Percentiles rank a stretch among this genome's conserved stretches.
phyloP scores from a whole-genome alignment of 345 rosid species.

The Citrus medica region DNA sequence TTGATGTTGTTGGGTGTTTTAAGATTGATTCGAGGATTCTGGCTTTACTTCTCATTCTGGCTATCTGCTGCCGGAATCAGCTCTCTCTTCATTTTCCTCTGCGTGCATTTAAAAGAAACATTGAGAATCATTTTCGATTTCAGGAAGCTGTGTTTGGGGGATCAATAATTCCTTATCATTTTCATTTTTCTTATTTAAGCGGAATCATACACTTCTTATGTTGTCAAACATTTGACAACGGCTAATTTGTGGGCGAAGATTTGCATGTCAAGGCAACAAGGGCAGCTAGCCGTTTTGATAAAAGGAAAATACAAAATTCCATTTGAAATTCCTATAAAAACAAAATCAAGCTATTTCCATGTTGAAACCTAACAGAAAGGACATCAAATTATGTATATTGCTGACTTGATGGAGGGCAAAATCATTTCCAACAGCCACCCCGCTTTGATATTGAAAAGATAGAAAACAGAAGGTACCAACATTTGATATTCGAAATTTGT shows the following conservation, averaged over 20 bases:
- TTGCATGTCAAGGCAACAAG: neutral
- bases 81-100: neutral
- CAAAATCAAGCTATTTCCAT: neutral
- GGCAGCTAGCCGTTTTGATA: neutral
- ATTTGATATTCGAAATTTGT: neutral
- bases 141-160: neutral
- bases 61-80: neutral
- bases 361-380: neutral
- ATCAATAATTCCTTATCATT: neutral
- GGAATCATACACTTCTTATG: too few relatives aligned
- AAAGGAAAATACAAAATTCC: neutral
- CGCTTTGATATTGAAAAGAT: neutral
- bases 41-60: conserved; percentile 1
- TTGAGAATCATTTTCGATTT: neutral
- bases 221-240: too few relatives aligned
- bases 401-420: neutral
- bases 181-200: too few relatives aligned
- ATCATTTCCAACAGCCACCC: neutral
- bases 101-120: neutral
- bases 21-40: neutral
- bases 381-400: neutral
- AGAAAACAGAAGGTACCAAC: neutral
- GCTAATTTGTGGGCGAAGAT: neutral
- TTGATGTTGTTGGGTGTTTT: neutral
- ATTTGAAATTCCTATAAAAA: neutral